Conservation (phyloP, 2,329 filamentous ascomycete species). For the Trichoderma asperellum region DNA sequence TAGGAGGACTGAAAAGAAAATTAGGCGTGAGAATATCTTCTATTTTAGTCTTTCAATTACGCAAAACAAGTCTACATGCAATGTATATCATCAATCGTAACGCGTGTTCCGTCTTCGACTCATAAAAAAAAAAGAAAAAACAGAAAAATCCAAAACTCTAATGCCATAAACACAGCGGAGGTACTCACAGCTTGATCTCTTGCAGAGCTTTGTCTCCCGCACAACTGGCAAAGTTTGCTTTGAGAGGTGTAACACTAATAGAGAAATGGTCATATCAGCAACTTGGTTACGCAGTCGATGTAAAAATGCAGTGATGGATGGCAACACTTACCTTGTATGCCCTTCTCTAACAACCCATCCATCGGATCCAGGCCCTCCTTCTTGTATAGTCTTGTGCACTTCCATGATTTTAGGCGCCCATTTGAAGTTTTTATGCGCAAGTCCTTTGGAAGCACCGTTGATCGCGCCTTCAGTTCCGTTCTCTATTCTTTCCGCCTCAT, state of each 20-base stretch:
- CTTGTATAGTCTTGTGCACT: slow-evolving; percentile 84
- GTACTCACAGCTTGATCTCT: slow-evolving; percentile 83
- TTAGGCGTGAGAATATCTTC: slow-evolving; percentile 44
- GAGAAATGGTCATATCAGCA: slow-evolving; percentile 20
- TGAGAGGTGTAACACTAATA: slow-evolving; percentile 80
- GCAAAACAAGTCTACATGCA: slow-evolving; percentile 38
- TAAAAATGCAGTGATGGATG: not conserved
- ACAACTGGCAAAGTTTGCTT: slow-evolving; percentile 89
- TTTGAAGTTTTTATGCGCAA: slow-evolving; percentile 87
- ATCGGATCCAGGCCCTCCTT: slow-evolving; percentile 79
- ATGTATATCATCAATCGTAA: slow-evolving; percentile 30
- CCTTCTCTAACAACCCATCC: slow-evolving; percentile 91
- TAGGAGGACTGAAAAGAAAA: slow-evolving; percentile 36
- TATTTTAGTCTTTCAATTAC: slow-evolving; percentile 35
- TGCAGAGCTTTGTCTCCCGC: slow-evolving; percentile 63
- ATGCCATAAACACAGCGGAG: slow-evolving; percentile 30
- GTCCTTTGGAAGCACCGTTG: slow-evolving; percentile 48
- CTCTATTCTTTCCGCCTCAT: slow-evolving; percentile 72
- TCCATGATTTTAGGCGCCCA: slow-evolving; percentile 89
- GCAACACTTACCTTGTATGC: slow-evolving; percentile 70
- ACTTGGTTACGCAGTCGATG: not conserved
- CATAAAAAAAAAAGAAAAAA: slow-evolving; percentile 6
- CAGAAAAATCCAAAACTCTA: slow-evolving; percentile 34
- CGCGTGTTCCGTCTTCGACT: slow-evolving; percentile 29
- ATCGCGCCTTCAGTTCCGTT: slow-evolving; percentile 61